phyloP scores from a whole-genome alignment of 2,329 filamentous ascomycete species.

The Tolypocladium ovalisporum region DNA sequence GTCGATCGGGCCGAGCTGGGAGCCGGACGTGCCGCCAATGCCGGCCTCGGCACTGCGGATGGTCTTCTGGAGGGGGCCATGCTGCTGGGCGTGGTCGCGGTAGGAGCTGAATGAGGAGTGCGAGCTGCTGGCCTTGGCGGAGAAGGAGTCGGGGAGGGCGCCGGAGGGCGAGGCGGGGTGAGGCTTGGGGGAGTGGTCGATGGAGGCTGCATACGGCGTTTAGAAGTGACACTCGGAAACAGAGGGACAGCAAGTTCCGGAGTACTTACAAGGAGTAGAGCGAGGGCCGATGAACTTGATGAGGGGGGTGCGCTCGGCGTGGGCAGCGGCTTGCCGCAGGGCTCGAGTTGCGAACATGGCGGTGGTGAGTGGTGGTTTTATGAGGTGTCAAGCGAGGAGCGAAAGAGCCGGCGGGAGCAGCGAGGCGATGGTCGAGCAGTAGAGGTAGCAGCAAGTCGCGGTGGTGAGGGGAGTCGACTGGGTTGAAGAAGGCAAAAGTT shows the following conservation, averaged over 20 bases:
- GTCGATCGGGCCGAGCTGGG: conserved; percentile 60
- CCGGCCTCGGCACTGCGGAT: conserved; percentile 28
- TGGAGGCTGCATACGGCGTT: conserved; percentile 37
- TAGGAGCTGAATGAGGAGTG: conserved; percentile 63
- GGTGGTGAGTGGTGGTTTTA: neutral
- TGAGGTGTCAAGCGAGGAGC: neutral
- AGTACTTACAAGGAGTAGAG: conserved; percentile 38
- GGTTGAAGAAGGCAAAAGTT: neutral
- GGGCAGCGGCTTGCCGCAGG: conserved; percentile 47
- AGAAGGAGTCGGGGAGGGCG: conserved; percentile 47
- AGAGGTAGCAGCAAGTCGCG: neutral
- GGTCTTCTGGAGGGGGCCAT: conserved; percentile 59
- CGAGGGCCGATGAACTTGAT: conserved; percentile 54
- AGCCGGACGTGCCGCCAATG: conserved; percentile 53
- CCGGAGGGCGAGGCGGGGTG: conserved; percentile 62
- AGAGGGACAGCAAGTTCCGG: neutral
- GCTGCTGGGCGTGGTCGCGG: conserved; percentile 67
- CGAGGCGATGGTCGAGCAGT: neutral
- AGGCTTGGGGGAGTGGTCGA: conserved; percentile 63
- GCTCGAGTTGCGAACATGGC: conserved; percentile 45
- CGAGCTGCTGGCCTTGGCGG: conserved; percentile 18
- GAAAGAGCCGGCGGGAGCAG: neutral
- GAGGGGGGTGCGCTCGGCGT: conserved; percentile 48
- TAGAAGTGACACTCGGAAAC: neutral
- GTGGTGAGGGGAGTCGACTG: neutral